Percentiles rank a stretch among this genome's conserved stretches.
Evolutionary conservation across 1,284 basidiomycete genomes (phyloP).

Genomic region (Sporisorium exsertum): DNA sequence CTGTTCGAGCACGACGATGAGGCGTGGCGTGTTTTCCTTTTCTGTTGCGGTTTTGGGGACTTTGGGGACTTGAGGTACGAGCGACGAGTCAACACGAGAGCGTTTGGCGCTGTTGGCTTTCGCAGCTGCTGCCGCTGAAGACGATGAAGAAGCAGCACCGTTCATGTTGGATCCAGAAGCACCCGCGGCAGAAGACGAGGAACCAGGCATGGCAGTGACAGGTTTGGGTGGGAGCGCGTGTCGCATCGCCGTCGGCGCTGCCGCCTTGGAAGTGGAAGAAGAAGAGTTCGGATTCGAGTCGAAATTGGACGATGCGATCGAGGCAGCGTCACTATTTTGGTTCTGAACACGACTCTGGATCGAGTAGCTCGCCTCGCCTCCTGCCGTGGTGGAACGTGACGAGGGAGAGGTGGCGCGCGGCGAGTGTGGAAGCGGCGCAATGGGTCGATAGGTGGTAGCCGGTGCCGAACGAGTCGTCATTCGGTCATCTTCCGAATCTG

Average conservation of each 20-base stretch:
- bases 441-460: conserved; percentile 51
- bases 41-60: conserved; percentile 64
- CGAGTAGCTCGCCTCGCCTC: conserved; percentile 2
- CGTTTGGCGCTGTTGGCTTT: conserved; percentile 57
- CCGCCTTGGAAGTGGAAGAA: conserved; percentile 14
- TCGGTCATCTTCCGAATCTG: conserved; percentile 46
- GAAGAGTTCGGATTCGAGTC: conserved; percentile 19
- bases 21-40: conserved; percentile 59
- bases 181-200: conserved; percentile 11
- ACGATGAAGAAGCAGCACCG: conserved; percentile 10
- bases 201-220: conserved; percentile 31
- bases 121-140: conserved; percentile 29
- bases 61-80: conserved; percentile 66
- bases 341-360: conserved; percentile 17
- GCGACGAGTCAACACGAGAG: conserved; percentile 57
- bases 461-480: conserved; percentile 51
- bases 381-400: conserved; percentile 21
- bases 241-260: conserved; percentile 28
- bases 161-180: neutral
- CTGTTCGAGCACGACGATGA: conserved; percentile 91
- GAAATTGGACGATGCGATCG: conserved; percentile 16
- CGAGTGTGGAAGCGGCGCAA: conserved; percentile 48
- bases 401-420: conserved; percentile 39
- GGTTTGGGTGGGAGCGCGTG: conserved; percentile 61
- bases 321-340: conserved; percentile 17